phyloP scores from a whole-genome alignment of 148 eudicot species.

The Tetragonia tetragonoides region DNA sequence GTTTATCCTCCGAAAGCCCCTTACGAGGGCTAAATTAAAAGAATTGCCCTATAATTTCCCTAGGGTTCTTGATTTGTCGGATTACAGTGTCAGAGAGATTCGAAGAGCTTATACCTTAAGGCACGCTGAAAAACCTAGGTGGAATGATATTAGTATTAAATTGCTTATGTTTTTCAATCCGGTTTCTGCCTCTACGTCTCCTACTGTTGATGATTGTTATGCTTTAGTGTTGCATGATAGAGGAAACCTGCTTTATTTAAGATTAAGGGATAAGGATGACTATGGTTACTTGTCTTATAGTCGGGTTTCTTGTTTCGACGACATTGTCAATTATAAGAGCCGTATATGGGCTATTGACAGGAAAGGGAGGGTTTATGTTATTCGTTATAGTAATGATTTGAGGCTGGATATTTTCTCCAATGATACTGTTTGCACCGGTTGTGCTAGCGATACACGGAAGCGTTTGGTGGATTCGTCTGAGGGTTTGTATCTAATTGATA shows the following conservation, averaged over 20 bases:
- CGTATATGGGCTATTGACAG: not conserved
- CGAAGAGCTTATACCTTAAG: not conserved
- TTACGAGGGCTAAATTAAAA: not conserved
- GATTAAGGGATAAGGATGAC: conserved; percentile 1
- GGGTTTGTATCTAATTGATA: conserved; percentile 17
- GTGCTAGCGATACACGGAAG: conserved; percentile 10
- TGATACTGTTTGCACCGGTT: conserved; percentile 8
- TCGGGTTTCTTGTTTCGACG: conserved; percentile 17
- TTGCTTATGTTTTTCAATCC: conserved; percentile 7
- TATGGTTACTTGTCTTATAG: conserved; percentile 10
- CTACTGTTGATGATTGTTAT: not conserved
- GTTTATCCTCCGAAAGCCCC: not conserved
- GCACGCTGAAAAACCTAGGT: not conserved
- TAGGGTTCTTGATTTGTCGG: not conserved
- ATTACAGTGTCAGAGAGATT: not conserved
- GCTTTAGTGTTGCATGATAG: not conserved
- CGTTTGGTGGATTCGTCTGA: conserved; percentile 13
- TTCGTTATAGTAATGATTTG: not conserved
- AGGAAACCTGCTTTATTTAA: not conserved
- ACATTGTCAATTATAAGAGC: conserved; percentile 8
- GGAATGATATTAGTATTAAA: not conserved
- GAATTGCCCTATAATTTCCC: not conserved
- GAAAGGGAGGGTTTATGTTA: conserved; percentile 14
- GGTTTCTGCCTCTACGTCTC: not conserved
- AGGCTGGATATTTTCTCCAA: not conserved